Evolutionary conservation across 176 grass and related monocot genomes (phyloP), one percentile per base, ranked within the genome.

Genomic region (Pharus latifolius): DNA sequence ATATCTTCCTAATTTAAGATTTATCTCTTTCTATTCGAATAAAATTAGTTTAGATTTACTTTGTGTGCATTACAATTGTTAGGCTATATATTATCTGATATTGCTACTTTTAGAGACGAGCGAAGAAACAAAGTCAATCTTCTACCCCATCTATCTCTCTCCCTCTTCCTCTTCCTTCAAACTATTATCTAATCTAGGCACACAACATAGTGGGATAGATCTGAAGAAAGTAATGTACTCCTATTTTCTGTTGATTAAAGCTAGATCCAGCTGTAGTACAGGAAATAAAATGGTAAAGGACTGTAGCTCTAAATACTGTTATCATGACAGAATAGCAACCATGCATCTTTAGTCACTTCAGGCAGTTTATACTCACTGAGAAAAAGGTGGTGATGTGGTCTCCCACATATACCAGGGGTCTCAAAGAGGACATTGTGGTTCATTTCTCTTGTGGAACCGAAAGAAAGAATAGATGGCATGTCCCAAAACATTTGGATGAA

Each of bases 131-230:
- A n/a, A n/a, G n/a, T n/a, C n/a, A n/a, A n/a, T n/a, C n/a, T n/a
- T n/a, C n/a, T n/a, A n/a, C n/a, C n/a, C n/a, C n/a, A n/a, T n/a
- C n/a, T n/a, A n/a, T n/a, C n/a, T n/a, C n/a, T n/a, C n/a, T n/a
- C n/a, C n/a, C n/a, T n/a, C n/a, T n/a, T n/a, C n/a, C n/a, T n/a
- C n/a, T n/a, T n/a, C n/a, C n/a, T n/a, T n/a, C n/a, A n/a, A n/a
- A n/a, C n/a, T n/a, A n/a, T n/a, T n/a, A n/a, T n/a, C n/a, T n/a
- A n/a, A n/a, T n/a, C n/a, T n/a, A n/a, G n/a, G n/a, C n/a, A n/a
- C n/a, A n/a, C n/a, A n/a, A n/a, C n/a, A n/a, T n/a, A n/a, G n/a
- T 65, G 3, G 47, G 64, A 54, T 53, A 64, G 68, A 56, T 24
- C 35, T 72, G 5, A 53, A 72, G 9, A 16, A 56, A 15, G 26